Evolutionary conservation across 805 yeast species (phyloP), one percentile per base, ranked within the genome.

Genomic region (Yueomyces sinensis): DNA sequence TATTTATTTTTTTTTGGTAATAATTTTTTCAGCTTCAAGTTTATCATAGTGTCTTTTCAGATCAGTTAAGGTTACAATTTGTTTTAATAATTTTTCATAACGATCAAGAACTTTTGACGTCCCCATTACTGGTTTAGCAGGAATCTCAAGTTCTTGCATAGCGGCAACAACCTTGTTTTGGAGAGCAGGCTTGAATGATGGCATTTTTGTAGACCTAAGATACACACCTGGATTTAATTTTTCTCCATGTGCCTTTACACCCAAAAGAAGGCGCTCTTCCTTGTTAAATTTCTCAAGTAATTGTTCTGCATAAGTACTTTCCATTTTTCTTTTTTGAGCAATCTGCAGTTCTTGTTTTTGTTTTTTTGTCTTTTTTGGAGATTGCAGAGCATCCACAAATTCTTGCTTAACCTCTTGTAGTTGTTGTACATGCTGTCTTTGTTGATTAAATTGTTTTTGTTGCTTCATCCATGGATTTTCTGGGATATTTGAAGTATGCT

Each of bases 1-100:
- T n/a, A 20, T 20, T 20, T 20, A 11, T 11, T 32, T 28, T 34
- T 38, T 45, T 29, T 57, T 61, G n/a, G 62, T 56, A 37, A 76
- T 62, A 23, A 65, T 63, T 27, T 72, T 67, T 45, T 89, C 97
- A 3, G 93, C 76, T 41, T 82, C 87, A 13, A 87, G 62, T 58
- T 84, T 86, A 54, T 91, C 98, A 16, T 74, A 73, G 37, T 83
- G 94, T 52, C 74, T 79, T 59, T 89, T 89, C 13, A 87, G 65
- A 36, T 91, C 97, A 36, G 87, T 63, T 41, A 89, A 61, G 2
- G 78, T 69, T 11, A 74, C 75, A 22, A 83, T 81, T 1, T 76
- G 63, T 42, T 76, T 75, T 32, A 81, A 66, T 34, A 91, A 58
- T 37, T 73, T 74, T 46, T 89, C 96, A 50, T 80, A 86, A 47